These are phyloP conservation scores for Hortaea sp. DNA, from an alignment of 2,329 filamentous ascomycete genomes.

Conservation along the genomic window DNA sequence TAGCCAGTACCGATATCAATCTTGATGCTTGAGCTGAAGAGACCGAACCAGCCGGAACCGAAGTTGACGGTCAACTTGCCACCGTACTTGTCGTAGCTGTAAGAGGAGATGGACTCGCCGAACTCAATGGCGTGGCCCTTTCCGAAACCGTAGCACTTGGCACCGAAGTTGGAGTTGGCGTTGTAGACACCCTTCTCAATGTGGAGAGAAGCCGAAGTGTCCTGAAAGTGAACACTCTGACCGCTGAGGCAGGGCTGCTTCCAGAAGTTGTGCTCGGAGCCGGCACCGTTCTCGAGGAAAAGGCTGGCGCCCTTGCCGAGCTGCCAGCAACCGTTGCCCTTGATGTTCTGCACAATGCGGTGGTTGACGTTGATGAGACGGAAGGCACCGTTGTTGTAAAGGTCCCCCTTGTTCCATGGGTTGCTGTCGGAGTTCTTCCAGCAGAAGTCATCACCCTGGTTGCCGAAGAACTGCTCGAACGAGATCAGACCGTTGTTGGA, in stretches of 20 bases:
- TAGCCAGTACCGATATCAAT: neutral
- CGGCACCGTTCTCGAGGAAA: conserved; percentile 6
- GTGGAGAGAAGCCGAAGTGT: conserved; percentile 7
- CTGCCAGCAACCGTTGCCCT: conserved; percentile 7
- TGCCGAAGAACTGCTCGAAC: conserved; percentile 5
- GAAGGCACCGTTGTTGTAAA: conserved; percentile 8
- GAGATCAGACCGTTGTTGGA: conserved; percentile 7
- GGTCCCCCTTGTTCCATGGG: neutral
- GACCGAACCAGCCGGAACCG: neutral
- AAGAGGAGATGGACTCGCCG: conserved; percentile 3
- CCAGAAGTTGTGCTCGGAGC: conserved; percentile 2
- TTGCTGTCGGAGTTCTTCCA: conserved; percentile 1
- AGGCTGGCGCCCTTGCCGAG: conserved; percentile 4
- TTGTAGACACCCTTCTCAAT: conserved; percentile 4
- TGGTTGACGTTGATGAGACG: conserved; percentile 7
- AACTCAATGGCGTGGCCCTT: conserved; percentile 7
- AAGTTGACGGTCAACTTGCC: conserved; percentile 2
- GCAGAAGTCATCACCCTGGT: conserved; percentile 1
- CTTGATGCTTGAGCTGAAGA: neutral
- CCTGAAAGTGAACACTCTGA: conserved; percentile 5
- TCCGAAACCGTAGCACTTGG: conserved; percentile 3
- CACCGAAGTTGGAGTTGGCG: conserved; percentile 4
- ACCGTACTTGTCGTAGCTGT: conserved; percentile 1
- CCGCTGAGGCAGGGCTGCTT: conserved; percentile 1
- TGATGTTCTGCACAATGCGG: conserved; percentile 6